Evolutionary conservation across 345 rosid genomes (phyloP), one percentile per base, ranked within the genome.

Genomic region (Carallia pectinifolia): DNA sequence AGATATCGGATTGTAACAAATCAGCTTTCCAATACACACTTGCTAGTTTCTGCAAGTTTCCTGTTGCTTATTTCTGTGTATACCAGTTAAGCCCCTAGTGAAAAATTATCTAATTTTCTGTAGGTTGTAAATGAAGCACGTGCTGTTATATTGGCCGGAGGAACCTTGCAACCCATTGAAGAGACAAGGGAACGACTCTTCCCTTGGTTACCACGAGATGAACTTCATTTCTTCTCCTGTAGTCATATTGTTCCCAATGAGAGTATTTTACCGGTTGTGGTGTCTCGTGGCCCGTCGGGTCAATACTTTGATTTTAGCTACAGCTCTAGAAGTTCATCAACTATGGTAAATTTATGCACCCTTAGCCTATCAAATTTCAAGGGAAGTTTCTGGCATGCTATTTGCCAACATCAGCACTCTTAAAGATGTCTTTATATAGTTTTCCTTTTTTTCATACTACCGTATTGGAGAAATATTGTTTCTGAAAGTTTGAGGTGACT

Each of bases 121-220:
- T 78, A 91, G 98, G 85, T 94, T 80, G 91, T 87, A 68, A 81
- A 86, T 70, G 88, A 91, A 80, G 92, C 93, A 58, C 97, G 77
- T 65, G 92, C 97, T 62, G 89, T 94, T 70, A 70, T 94, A 73
- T 76, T 91, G 78, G 96, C 96, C 0, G 98, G 98, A 52, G 98
- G 97, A 68, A 94, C 98, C 74, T 85, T 94, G 80, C 97, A 94
- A 77, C 98, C 98, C 61, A 82, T 94, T 60, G 96, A 91, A 86
- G 97, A 90, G 81, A 88, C 96, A 61, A 89, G 95, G 78, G 97
- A 88, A 71, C 82, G 96, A 44, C 97, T 91, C 69, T 91, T 94
- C 79, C 96, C 98, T 18, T 77, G 93, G 89, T 76, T 94, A 78
- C 88, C 89, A 59, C 74, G 71, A 31, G 80, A 85, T 73, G 84